Percentiles rank a stretch among this genome's conserved stretches.
phyloP scores from a whole-genome alignment of 257 asterid genomes.

The Jacaranda mimosifolia region DNA sequence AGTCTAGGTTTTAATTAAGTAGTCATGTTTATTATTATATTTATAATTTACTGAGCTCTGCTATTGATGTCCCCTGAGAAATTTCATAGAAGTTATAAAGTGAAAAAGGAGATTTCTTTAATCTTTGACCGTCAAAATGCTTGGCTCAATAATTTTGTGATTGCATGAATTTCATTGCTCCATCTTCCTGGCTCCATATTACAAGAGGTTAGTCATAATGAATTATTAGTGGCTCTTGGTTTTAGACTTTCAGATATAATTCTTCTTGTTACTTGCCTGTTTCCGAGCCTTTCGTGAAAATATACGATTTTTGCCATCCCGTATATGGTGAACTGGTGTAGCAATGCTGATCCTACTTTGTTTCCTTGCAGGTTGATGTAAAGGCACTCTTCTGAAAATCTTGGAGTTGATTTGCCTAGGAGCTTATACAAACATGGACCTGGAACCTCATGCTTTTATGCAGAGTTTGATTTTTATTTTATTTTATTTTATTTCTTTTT shows the following conservation, averaged over 20 bases:
- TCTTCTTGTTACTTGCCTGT: constrained; percentile 15
- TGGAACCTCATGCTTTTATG: constrained; percentile 20
- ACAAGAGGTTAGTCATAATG: not conserved
- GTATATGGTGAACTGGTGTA: not conserved
- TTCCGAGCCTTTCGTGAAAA: constrained; percentile 6
- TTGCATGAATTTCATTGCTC: not conserved
- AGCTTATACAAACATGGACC: constrained; percentile 27
- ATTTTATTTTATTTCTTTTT: not conserved
- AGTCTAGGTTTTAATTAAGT: constrained; percentile 21
- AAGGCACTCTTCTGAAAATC: constrained; percentile 18
- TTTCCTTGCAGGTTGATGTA: constrained; percentile 43
- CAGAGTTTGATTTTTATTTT: not conserved
- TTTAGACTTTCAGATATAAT: not conserved
- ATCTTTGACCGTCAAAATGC: not conserved
- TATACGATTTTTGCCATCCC: not conserved
- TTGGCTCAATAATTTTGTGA: not conserved
- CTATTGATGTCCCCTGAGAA: constrained; percentile 8
- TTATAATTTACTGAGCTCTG: not conserved
- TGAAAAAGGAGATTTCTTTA: constrained; percentile 4
- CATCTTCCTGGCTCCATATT: not conserved
- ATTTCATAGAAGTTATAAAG: not conserved
- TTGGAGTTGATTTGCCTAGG: constrained; percentile 17
- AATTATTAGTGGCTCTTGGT: not conserved
- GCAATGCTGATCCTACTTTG: constrained; percentile 27
- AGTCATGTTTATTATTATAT: constrained; percentile 7